Percentiles rank a stretch among this genome's conserved stretches.
phyloP scores from a whole-genome alignment of 208 protist genomes.

The Entamoeba moshkovskii region DNA sequence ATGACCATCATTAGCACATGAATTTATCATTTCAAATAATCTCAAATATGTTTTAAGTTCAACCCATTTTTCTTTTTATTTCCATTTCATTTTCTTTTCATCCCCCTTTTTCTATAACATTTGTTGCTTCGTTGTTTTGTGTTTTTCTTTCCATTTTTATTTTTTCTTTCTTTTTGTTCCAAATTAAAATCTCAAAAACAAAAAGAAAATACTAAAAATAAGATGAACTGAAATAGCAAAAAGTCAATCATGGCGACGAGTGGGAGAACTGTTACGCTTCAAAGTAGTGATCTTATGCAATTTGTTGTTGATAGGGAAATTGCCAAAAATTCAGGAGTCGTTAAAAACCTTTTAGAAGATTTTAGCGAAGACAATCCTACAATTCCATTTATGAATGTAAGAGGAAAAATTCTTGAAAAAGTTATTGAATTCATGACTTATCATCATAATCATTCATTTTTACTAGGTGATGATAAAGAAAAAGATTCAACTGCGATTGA shows the following conservation, averaged over 20 bases:
- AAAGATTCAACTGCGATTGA: slow-evolving; percentile 43
- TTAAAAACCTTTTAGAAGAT: slow-evolving; percentile 71
- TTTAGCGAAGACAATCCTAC: slow-evolving; percentile 53
- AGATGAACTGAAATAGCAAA: background rate
- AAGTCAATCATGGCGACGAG: background rate
- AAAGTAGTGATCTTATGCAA: slow-evolving; percentile 58
- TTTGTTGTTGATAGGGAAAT: slow-evolving; percentile 57
- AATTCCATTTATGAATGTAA: slow-evolving; percentile 61
- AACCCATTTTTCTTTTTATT: no score
- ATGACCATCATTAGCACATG: background rate
- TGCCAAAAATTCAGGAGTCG: slow-evolving; percentile 60
- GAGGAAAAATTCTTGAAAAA: slow-evolving; percentile 56
- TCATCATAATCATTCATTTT: slow-evolving; percentile 55
- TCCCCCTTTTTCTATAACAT: no score
- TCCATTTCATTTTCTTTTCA: no score
- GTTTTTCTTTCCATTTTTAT: no score
- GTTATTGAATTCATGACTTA: slow-evolving; percentile 76
- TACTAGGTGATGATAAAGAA: slow-evolving; percentile 53
- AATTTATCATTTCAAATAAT: background rate
- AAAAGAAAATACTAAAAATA: no score
- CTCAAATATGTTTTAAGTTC: no score
- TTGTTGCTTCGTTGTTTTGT: no score
- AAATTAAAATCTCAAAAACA: background rate
- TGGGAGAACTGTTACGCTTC: slow-evolving; percentile 49
- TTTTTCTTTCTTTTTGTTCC: background rate